Evolutionary conservation across 2,329 filamentous ascomycete genomes (phyloP).

Genomic region (Metarhizium robertsii): DNA sequence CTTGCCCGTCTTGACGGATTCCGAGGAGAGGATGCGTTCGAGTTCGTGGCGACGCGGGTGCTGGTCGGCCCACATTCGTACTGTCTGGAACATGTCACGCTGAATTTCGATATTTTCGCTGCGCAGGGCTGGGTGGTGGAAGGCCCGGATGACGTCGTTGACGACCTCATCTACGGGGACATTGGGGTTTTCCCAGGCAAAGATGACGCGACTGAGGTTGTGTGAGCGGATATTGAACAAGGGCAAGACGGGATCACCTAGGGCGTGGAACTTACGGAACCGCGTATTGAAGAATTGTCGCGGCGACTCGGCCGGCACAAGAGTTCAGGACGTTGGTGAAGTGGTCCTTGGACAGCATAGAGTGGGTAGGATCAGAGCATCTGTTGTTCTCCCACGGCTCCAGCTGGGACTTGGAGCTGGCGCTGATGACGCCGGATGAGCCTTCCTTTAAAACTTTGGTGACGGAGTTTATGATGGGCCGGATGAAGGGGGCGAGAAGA

Average conservation of each 20-base stretch:
- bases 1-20: slow-evolving; percentile 72
- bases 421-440: slow-evolving; percentile 59
- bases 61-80: slow-evolving; percentile 70
- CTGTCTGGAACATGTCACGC: slow-evolving; percentile 77
- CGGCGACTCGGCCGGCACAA: slow-evolving; percentile 64
- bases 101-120: slow-evolving; percentile 72
- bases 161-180: slow-evolving; percentile 77
- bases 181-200: slow-evolving; percentile 84
- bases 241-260: neutral
- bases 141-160: slow-evolving; percentile 69
- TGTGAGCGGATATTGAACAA: neutral
- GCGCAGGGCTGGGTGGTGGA: slow-evolving; percentile 84
- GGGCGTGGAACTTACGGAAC: slow-evolving; percentile 51
- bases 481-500: slow-evolving; percentile 81
- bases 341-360: slow-evolving; percentile 76
- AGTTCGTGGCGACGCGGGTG: slow-evolving; percentile 58
- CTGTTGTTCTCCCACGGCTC: slow-evolving; percentile 70
- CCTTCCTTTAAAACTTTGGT: slow-evolving; percentile 79
- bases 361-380: slow-evolving; percentile 73
- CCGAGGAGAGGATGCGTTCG: slow-evolving; percentile 67
- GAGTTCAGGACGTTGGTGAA: slow-evolving; percentile 73
- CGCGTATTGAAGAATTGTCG: slow-evolving; percentile 73
- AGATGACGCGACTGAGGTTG: slow-evolving; percentile 55
- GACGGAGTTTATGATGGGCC: slow-evolving; percentile 82
- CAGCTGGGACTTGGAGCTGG: slow-evolving; percentile 64